Conservation (phyloP, 352 stramenopile genomes). For the Thalassiosira mediterranea region DNA sequence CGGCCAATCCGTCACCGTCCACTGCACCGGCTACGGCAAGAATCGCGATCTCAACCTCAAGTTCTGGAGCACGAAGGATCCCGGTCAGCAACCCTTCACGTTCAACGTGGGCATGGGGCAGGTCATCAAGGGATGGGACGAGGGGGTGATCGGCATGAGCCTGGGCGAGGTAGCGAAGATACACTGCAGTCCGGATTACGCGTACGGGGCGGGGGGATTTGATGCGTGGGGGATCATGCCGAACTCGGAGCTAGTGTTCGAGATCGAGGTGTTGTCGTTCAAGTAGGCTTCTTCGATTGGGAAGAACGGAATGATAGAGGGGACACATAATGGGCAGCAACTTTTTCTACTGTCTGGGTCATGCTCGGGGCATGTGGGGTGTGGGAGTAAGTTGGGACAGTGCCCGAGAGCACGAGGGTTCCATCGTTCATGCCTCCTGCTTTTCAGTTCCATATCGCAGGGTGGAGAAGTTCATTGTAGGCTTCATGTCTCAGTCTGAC, state of each 20-base stretch:
- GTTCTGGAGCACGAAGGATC: conserved; percentile 97
- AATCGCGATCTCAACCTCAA: conserved; percentile 84
- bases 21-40: conserved; percentile 87
- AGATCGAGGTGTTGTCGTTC: conserved; percentile 90
- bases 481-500: too few relatives aligned
- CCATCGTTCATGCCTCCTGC: too few relatives aligned
- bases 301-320: too few relatives aligned
- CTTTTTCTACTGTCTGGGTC: too few relatives aligned
- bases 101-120: conserved; percentile 91
- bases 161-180: conserved; percentile 90
- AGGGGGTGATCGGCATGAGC: conserved; percentile 88
- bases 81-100: conserved; percentile 91
- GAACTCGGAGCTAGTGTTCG: conserved; percentile 90
- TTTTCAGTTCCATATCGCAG: too few relatives aligned
- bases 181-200: conserved; percentile 93
- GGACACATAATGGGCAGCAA: too few relatives aligned
- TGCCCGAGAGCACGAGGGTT: too few relatives aligned
- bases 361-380: too few relatives aligned
- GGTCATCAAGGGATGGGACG: conserved; percentile 96
- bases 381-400: too few relatives aligned
- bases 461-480: too few relatives aligned
- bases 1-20: conserved; percentile 82
- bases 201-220: conserved; percentile 91
- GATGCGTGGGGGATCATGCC: conserved; percentile 93
- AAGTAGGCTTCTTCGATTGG: conserved; percentile 48